phyloP scores from a whole-genome alignment of 148 eudicot species.

The Vaccinium vitisidaea region DNA sequence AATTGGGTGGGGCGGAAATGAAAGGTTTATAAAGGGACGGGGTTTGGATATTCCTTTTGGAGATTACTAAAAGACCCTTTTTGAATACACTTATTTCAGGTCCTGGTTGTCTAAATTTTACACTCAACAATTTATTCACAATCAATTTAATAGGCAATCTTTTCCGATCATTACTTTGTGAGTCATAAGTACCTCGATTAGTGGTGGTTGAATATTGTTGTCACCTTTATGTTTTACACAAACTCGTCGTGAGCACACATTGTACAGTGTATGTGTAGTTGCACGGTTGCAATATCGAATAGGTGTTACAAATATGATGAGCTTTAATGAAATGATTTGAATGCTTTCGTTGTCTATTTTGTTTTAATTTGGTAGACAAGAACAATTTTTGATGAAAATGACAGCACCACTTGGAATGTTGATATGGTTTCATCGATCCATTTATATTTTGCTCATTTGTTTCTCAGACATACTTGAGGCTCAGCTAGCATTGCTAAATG shows the following conservation, averaged over 20 bases:
- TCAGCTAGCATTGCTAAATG: not conserved
- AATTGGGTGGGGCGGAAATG: not conserved
- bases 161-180: too few species aligned
- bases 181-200: too few species aligned
- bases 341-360: not conserved
- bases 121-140: too few species aligned
- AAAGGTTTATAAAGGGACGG: not conserved
- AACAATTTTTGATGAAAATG: not conserved
- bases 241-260: not conserved
- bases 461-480: too few species aligned
- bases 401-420: accelerated
- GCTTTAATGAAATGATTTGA: not conserved
- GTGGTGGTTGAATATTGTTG: too few species aligned
- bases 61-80: not conserved
- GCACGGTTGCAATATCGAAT: not conserved
- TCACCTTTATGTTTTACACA: not conserved
- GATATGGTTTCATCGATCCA: not conserved
- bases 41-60: not conserved
- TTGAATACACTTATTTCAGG: not conserved
- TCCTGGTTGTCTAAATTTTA: too few species aligned
- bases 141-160: too few species aligned
- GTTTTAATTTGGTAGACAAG: not conserved
- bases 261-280: not conserved
- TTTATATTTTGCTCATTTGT: not conserved
- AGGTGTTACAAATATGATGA: not conserved